Evolutionary conservation across 768 basidiomycete genomes (phyloP), one percentile per base, ranked within the genome.

Genomic region (Mycena kentingensis): DNA sequence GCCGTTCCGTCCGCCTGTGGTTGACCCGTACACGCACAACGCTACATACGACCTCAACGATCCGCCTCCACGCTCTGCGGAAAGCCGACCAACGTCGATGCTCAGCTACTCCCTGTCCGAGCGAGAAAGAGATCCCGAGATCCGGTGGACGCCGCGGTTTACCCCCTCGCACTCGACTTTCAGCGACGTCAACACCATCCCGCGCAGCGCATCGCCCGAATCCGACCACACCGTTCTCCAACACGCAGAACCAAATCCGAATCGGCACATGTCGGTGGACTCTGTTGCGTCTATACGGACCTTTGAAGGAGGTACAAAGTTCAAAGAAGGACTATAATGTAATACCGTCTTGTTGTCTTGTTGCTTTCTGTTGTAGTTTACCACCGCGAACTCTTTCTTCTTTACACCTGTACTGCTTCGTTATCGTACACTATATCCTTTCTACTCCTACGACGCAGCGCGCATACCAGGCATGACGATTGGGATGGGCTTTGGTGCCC

Each of bases 261-360:
- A 25, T 28, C 52, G 57, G 18, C 52, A 52, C 28, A 48, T 54
- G 25, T 54, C 52, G 13, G 16, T 38, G 27, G 57, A 58, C 7
- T 60, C 59, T 10, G 28, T 18, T n/a, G 37, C 18, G 29, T 55
- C 56, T 4, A 43, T 61, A 22, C 56, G 53, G 32, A 61, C 60
- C 1, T 61, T 61, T 27, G 52, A 58, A 47, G 60, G 60, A 6
- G 60, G 60, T 8, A 61, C 60, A 2, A 61, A 61, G 38, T 61
- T 58, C 22, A 45, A 58, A n/a, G 60, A 61, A 47, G 56, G 51
- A 16, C 53, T 61, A 22, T 55, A 45, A 51, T 43, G 21, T 48
- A 21, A 21, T 8, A 7, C 12, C 24, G 18, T 43, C 18, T 51
- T 31, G 19, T 44, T 42, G 8, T n/a, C 8, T 42, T 42, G 41